Conservation (phyloP, 257 asterid genomes). For the Cynanchum wilfordii region DNA sequence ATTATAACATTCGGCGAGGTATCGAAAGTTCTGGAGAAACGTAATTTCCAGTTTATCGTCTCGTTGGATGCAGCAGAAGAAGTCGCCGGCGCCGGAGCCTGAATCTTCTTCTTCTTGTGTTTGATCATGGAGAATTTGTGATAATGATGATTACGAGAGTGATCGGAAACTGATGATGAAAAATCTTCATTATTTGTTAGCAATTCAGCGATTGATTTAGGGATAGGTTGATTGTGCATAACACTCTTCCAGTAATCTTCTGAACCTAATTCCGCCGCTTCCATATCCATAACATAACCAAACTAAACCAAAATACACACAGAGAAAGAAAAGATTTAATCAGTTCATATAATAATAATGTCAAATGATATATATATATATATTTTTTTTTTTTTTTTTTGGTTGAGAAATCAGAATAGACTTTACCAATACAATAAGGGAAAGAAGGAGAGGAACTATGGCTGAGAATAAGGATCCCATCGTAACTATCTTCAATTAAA, state of each 20-base stretch:
- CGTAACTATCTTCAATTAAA: conserved; percentile 3
- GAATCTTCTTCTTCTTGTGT: no score
- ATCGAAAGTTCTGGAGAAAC: conserved; percentile 41
- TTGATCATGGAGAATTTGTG: background rate
- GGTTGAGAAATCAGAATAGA: background rate
- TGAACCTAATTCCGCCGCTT: conserved; percentile 42
- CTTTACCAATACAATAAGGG: conserved; percentile 28
- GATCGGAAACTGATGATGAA: background rate
- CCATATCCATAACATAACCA: conserved; percentile 16
- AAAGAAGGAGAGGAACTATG: conserved; percentile 24
- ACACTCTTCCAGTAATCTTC: conserved; percentile 50
- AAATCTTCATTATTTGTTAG: conserved; percentile 11
- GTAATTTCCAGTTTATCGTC: conserved; percentile 6
- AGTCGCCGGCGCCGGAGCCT: background rate
- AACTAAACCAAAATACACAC: conserved; percentile 20
- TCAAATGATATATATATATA: background rate
- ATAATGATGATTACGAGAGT: no score
- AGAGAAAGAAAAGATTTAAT: no score
- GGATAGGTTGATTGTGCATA: conserved; percentile 59
- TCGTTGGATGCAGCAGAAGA: background rate
- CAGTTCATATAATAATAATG: background rate
- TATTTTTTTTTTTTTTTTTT: background rate
- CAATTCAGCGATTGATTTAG: conserved; percentile 49
- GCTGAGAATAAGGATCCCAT: conserved; percentile 20
- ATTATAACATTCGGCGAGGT: conserved; percentile 44